Evolutionary conservation across 2,329 filamentous ascomycete species (phyloP).

Genomic region (Drechslera avenae): DNA sequence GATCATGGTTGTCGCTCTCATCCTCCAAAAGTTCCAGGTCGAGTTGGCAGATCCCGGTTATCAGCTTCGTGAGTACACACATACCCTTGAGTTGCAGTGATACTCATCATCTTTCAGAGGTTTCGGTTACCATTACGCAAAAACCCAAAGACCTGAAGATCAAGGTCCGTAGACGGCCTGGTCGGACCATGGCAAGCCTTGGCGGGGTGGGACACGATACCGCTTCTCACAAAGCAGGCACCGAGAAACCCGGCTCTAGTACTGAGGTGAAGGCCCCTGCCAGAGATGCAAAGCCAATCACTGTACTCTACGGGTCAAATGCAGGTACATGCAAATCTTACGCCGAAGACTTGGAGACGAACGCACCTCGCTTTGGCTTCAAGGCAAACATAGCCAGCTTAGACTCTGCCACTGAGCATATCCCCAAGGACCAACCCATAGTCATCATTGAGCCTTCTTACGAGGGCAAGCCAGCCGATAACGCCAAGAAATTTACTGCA

Average conservation of each 20-base stretch:
- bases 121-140: constrained; percentile 8
- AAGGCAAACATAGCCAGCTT: constrained; percentile 52
- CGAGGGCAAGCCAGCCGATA: constrained; percentile 75
- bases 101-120: constrained; percentile 1
- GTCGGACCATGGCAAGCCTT: constrained; percentile 9
- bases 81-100: not conserved
- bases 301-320: constrained; percentile 76
- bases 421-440: constrained; percentile 66
- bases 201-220: not conserved
- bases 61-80: constrained; percentile 45
- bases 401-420: constrained; percentile 64
- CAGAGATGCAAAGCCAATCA: constrained; percentile 54
- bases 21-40: constrained; percentile 75
- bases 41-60: constrained; percentile 66
- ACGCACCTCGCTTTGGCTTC: constrained; percentile 64
- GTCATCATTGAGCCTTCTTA: constrained; percentile 74
- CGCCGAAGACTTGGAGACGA: constrained; percentile 65
- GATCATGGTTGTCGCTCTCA: constrained; percentile 27
- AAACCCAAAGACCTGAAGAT: constrained; percentile 13
- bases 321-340: constrained; percentile 75
- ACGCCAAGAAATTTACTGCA: constrained; percentile 69
- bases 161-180: constrained; percentile 10
- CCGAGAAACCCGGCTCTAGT: not conserved
- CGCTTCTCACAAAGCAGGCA: not conserved
- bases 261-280: not conserved